Conservation (phyloP, 495 filamentous ascomycete species). For the Hypoxylon subgilvum region DNA sequence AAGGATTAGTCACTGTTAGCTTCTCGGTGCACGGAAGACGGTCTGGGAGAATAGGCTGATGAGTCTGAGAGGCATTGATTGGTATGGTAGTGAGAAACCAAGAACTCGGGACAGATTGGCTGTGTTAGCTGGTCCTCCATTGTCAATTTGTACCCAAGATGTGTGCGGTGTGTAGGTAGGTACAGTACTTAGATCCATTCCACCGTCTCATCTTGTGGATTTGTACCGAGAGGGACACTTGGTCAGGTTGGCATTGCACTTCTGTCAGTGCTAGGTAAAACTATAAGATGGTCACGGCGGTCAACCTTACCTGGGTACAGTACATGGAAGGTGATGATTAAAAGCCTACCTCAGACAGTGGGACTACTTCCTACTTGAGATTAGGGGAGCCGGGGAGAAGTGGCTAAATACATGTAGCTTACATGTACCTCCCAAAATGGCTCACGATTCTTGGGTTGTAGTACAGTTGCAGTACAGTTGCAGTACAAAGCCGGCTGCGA, state of each 20-base stretch:
- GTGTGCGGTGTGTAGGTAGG: too few relatives aligned
- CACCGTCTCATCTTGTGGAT: neutral
- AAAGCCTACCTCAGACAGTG: neutral
- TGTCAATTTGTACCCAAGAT: slow-evolving; percentile 5
- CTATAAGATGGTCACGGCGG: neutral
- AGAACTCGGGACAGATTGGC: slow-evolving; percentile 4
- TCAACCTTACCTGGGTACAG: too few relatives aligned
- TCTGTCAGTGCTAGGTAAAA: neutral
- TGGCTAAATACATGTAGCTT: neutral
- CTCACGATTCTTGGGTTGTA: neutral
- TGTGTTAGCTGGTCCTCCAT: neutral
- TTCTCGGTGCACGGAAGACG: slow-evolving; percentile 22
- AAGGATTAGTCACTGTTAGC: slow-evolving; percentile 19
- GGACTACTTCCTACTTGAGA: neutral
- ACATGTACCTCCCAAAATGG: too few relatives aligned
- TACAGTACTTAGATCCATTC: too few relatives aligned
- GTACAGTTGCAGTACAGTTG: neutral
- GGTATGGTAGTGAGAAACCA: slow-evolving; percentile 17
- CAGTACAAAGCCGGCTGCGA: neutral
- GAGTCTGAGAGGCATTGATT: slow-evolving; percentile 14
- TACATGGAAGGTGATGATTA: too few relatives aligned
- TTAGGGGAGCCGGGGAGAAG: neutral
- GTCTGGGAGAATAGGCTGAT: slow-evolving; percentile 25
- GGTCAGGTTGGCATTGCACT: neutral
- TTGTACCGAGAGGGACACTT: slow-evolving; percentile 23